Evolutionary conservation across 192 early-diverging fungal genomes (phyloP).

Genomic region (Radiomyces spectabilis): DNA sequence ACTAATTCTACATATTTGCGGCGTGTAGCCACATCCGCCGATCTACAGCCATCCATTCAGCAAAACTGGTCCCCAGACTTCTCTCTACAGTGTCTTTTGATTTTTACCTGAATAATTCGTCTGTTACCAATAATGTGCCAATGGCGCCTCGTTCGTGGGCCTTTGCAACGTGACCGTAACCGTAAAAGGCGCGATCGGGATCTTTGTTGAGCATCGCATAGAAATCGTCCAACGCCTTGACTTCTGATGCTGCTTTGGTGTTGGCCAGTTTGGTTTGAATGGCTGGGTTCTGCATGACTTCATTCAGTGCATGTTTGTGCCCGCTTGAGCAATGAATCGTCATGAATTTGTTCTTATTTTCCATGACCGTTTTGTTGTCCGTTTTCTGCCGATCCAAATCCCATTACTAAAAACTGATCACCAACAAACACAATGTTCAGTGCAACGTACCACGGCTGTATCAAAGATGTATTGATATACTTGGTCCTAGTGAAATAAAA

Average conservation of each 20-base stretch:
- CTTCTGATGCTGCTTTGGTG: slow-evolving; percentile 89
- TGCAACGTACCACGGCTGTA: slow-evolving; percentile 63
- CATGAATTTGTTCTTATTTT: slow-evolving; percentile 83
- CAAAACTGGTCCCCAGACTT: too few species aligned
- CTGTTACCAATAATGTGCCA: slow-evolving; percentile 83
- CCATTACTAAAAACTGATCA: too few species aligned
- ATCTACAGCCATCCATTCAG: too few species aligned
- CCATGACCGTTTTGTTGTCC: slow-evolving; percentile 75
- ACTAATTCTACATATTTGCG: slow-evolving; percentile 84
- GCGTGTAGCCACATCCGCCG: slow-evolving; percentile 78
- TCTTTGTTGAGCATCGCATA: slow-evolving; percentile 87
- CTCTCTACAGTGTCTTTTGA: too few species aligned
- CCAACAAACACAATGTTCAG: too few species aligned
- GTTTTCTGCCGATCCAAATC: too few species aligned
- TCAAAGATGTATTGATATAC: slow-evolving; percentile 82
- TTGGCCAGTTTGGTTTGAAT: slow-evolving; percentile 75
- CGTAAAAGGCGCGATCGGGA: slow-evolving; percentile 90
- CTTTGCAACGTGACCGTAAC: slow-evolving; percentile 74
- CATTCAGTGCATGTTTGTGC: slow-evolving; percentile 92
- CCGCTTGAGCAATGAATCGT: slow-evolving; percentile 90
- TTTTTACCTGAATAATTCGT: slow-evolving; percentile 83
- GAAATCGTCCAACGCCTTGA: slow-evolving; percentile 73
- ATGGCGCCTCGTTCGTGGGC: slow-evolving; percentile 85
- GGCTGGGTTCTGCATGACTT: slow-evolving; percentile 83
- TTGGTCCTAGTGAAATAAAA: slow-evolving; percentile 62